These are phyloP conservation scores for Climacium dendroides DNA, from an alignment of 225 moss, liverwort and hornwort species.

Conservation along the genomic window DNA sequence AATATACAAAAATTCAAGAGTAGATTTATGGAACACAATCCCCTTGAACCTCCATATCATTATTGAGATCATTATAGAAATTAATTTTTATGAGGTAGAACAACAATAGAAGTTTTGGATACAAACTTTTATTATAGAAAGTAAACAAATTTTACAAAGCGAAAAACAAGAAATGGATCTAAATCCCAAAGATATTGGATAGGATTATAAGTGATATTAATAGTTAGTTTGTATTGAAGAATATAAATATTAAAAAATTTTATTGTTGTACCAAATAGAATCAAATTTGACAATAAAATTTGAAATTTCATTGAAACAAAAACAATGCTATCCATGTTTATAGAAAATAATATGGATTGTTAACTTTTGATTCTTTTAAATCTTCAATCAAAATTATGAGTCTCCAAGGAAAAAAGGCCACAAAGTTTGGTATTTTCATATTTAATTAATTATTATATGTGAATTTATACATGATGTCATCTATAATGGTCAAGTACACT, in stretches of 20 bases:
- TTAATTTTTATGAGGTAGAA: background rate
- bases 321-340: background rate
- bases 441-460: background rate
- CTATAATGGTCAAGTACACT: background rate
- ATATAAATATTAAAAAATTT: no score
- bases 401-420: background rate
- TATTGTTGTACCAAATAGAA: background rate
- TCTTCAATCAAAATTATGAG: background rate
- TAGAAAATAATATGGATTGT: background rate
- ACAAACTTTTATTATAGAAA: background rate
- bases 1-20: background rate
- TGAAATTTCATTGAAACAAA: background rate
- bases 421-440: background rate
- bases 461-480: background rate
- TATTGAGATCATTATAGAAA: background rate
- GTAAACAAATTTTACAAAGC: background rate
- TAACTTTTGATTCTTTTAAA: background rate
- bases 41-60: background rate
- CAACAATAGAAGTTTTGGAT: no score
- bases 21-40: accelerated
- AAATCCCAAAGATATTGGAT: background rate
- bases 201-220: background rate
- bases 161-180: background rate
- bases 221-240: background rate
- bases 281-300: background rate